Percentiles rank a stretch among this genome's conserved stretches.
phyloP scores from a whole-genome alignment of 2,329 filamentous ascomycete species.

The Xylaria sp. region DNA sequence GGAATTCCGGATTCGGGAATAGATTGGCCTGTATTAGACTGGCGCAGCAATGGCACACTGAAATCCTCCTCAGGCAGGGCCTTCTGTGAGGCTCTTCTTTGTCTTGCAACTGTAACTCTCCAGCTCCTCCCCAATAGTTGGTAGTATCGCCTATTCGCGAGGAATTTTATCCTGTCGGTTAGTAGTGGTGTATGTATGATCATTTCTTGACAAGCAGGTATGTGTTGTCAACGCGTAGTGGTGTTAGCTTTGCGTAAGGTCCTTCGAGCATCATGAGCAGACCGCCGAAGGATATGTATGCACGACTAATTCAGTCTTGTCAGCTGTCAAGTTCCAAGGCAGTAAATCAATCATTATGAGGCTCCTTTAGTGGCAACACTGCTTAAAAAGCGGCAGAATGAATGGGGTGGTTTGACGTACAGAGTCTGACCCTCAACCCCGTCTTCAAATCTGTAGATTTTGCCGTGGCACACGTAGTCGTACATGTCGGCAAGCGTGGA shows the following conservation, averaged over 20 bases:
- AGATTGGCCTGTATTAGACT: conserved; percentile 32
- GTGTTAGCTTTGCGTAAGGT: conserved; percentile 94
- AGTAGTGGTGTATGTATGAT: conserved; percentile 30
- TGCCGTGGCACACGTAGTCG: conserved; percentile 89
- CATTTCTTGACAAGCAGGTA: conserved; percentile 95
- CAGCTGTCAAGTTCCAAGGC: conserved; percentile 1
- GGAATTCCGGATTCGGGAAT: conserved; percentile 20
- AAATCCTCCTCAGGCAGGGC: conserved; percentile 20
- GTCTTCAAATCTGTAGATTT: conserved; percentile 90
- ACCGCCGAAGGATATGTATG: conserved; percentile 93
- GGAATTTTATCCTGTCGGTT: background rate
- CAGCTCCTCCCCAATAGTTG: conserved; percentile 27
- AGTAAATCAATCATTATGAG: background rate
- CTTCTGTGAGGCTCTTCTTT: conserved; percentile 18
- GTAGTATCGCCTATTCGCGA: conserved; percentile 32
- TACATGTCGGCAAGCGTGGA: conserved; percentile 78
- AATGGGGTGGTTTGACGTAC: conserved; percentile 63
- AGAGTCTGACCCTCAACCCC: conserved; percentile 82
- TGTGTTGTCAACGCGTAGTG: conserved; percentile 89
- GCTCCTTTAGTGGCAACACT: background rate
- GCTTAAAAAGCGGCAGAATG: conserved; percentile 4
- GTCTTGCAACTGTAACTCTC: conserved; percentile 27
- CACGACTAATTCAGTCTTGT: conserved; percentile 70
- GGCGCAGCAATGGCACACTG: conserved; percentile 25
- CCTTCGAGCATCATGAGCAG: conserved; percentile 90